Conservation (phyloP, 306 rosid genomes). For the Cucumis hystrix region DNA sequence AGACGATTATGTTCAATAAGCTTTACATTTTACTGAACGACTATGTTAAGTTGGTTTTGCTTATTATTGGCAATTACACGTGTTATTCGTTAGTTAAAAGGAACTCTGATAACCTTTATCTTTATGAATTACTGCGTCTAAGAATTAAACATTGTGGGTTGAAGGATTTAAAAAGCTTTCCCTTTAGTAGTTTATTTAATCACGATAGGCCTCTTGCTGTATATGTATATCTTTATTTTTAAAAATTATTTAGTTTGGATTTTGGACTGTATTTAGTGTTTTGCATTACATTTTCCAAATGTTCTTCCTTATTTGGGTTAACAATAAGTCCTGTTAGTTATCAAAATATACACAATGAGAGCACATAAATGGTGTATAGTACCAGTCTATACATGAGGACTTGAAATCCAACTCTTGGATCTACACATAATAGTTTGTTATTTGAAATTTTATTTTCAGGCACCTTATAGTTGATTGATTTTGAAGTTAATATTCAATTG, state of each 20-base stretch:
- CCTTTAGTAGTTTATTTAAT: not conserved
- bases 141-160: not conserved
- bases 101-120: not conserved
- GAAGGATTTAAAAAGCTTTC: not conserved
- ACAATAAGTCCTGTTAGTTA: not conserved
- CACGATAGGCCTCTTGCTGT: not conserved
- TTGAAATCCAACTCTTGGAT: not conserved
- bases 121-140: not conserved
- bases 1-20: not conserved
- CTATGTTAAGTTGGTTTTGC: not conserved
- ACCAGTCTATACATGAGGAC: not conserved
- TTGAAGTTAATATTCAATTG: not conserved
- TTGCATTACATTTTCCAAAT: not conserved
- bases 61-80: not conserved
- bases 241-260: not conserved
- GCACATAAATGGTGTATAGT: not conserved
- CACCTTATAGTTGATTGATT: slow-evolving; percentile 18
- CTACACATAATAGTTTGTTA: not conserved
- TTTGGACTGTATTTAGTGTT: not conserved
- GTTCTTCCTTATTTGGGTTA: not conserved
- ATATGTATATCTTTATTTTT: not conserved
- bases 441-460: slow-evolving; percentile 62
- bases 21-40: not conserved
- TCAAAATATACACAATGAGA: not conserved
- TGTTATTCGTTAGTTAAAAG: not conserved